Evolutionary conservation across 1,284 basidiomycete species (phyloP), one percentile per base, ranked within the genome.

Genomic region (Moniliophthora roreri): DNA sequence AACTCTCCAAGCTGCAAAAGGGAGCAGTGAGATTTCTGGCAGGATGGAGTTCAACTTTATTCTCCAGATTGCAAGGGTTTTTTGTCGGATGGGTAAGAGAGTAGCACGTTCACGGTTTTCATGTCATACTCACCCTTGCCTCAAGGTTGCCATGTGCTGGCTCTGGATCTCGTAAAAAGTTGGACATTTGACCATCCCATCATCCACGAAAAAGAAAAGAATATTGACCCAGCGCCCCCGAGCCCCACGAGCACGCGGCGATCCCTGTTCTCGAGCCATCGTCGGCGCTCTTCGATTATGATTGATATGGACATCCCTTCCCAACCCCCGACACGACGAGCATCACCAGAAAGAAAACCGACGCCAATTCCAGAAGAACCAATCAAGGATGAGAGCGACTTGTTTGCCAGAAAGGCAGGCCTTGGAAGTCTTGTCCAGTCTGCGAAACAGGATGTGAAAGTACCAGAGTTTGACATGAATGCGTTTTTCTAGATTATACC

Each of bases 1-100:
- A 74, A 95, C 94, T 0, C 72, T 97, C 21, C 94, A 97, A 74
- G 89, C 94, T 0, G 91, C 91, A 3, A 89, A 95, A 66, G 95
- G 94, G 7, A 91, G 91, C 0, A 92, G 86, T 62, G 92, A 94
- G 63, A 93, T 97, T 35, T 87, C 93, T 0, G 89, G 89, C 28
- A 82, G 82, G 51, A 83, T 86, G 16, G 94, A 97, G 65, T 97
- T 93, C 70, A 94, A 91, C 66, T 98, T 97, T 68, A 92, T 97
- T 4, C 76, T 95, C 37, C 94, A 97, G 70, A 94, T 93, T 60
- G 90, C 93, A 0, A 82, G 92, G 20, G 91, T 95, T 2, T 93
- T 98, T 64, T 91, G 87, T 63, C 79, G 91, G 51, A 95, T 97
- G 93, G 95, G 94, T 93, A 32, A 32, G 28, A 6, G 58, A 52